A percentile compares a stretch with the other conserved stretches of the same genome.
phyloP scores from a whole-genome alignment of 495 filamentous ascomycete species.

The Neurospora cerealis region DNA sequence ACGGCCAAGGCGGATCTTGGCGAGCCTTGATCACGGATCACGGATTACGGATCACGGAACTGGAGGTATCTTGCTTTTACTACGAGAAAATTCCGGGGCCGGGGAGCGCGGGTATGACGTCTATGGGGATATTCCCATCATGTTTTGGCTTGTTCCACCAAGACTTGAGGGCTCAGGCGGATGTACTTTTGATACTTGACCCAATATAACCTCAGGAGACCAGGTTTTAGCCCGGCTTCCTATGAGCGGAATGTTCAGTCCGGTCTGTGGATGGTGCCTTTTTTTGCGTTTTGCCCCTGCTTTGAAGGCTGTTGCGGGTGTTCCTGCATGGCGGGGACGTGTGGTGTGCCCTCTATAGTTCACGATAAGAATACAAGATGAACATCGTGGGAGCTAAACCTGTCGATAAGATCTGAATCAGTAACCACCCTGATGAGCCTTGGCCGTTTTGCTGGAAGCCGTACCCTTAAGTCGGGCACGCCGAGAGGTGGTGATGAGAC shows the following conservation, averaged over 20 bases:
- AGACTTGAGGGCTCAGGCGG: neutral
- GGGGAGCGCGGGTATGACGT: neutral
- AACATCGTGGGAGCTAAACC: neutral
- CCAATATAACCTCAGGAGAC: neutral
- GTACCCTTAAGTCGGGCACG: neutral
- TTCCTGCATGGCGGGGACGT: neutral
- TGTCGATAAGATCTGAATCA: neutral
- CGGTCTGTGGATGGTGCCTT: neutral
- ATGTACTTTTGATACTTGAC: neutral
- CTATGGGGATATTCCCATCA: neutral
- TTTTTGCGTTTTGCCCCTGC: neutral
- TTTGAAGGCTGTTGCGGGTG: neutral
- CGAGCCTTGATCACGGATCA: neutral
- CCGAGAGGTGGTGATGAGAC: neutral
- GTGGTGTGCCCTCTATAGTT: neutral
- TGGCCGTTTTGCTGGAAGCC: neutral
- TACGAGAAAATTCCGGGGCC: neutral
- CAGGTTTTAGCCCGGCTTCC: neutral
- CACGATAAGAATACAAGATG: neutral
- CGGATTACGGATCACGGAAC: neutral
- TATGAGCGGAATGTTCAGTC: neutral
- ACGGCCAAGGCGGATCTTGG: neutral
- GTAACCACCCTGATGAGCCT: neutral
- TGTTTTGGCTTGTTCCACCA: neutral
- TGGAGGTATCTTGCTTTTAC: neutral